phyloP scores from a whole-genome alignment of 169 alveolate species.

The Eimeria mitis region DNA sequence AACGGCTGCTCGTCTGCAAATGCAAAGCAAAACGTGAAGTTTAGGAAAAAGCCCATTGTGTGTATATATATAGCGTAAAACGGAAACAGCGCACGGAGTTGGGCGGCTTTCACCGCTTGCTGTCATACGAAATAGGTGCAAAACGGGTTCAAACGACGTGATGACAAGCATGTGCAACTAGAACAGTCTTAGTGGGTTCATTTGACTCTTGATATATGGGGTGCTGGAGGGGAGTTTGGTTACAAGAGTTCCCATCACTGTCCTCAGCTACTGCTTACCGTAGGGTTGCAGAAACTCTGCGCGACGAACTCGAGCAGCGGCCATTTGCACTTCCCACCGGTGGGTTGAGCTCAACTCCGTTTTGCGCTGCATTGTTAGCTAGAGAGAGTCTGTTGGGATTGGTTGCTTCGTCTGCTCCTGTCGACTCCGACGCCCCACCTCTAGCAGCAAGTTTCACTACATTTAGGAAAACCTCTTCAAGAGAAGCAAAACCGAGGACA shows the following conservation, averaged over 20 bases:
- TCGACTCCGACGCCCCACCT: not conserved
- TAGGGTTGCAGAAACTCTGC: not conserved
- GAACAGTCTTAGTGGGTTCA: not conserved
- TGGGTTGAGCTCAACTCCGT: not conserved
- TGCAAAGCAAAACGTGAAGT: not conserved
- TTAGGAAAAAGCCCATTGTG: no score
- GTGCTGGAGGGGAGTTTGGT: no score
- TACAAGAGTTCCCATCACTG: not conserved
- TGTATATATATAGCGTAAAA: not conserved
- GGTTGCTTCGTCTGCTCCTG: not conserved
- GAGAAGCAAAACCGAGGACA: slow-evolving; percentile 57
- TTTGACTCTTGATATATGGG: not conserved
- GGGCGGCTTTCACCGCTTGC: not conserved
- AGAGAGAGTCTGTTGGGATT: not conserved
- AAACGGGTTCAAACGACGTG: not conserved
- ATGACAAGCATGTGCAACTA: not conserved
- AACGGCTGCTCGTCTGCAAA: not conserved
- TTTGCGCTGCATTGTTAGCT: not conserved
- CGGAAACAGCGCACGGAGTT: not conserved
- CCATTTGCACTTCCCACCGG: not conserved
- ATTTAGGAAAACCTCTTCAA: slow-evolving; percentile 67
- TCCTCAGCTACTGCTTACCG: not conserved
- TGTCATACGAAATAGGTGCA: not conserved
- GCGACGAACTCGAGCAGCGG: not conserved
- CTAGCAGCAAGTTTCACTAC: slow-evolving; percentile 28